Evolutionary conservation across 108 stramenopile species (phyloP).

Genomic region (Chaetoceros muelleri): DNA sequence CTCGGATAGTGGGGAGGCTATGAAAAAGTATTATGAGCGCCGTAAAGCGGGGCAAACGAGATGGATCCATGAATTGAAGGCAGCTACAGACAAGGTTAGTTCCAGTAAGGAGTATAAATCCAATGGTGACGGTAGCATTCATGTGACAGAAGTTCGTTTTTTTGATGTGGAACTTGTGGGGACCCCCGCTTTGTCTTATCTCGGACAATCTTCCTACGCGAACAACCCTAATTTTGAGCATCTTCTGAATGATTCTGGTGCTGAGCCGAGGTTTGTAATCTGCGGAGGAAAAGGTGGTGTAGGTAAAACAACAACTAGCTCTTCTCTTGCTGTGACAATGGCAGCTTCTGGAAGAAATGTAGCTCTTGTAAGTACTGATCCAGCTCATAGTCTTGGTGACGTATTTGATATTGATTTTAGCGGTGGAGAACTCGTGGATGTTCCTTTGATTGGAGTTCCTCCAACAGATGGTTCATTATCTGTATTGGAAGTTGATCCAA

Average conservation of each 20-base stretch:
- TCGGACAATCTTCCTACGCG: slow-evolving; percentile 43
- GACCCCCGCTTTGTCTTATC: slow-evolving; percentile 62
- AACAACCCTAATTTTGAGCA: slow-evolving; percentile 41
- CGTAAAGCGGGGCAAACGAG: slow-evolving; percentile 53
- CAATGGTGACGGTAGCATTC: slow-evolving; percentile 42
- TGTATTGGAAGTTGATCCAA: slow-evolving; percentile 80
- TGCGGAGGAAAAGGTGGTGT: slow-evolving; percentile 89
- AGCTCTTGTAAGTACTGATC: slow-evolving; percentile 88
- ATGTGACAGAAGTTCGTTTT: slow-evolving; percentile 60
- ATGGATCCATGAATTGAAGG: slow-evolving; percentile 59
- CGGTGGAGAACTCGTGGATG: slow-evolving; percentile 54
- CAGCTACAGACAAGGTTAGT: slow-evolving; percentile 54
- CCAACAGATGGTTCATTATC: slow-evolving; percentile 61
- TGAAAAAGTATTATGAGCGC: slow-evolving; percentile 59
- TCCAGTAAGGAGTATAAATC: slow-evolving; percentile 39
- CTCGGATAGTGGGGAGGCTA: slow-evolving; percentile 23
- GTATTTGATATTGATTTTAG: slow-evolving; percentile 69
- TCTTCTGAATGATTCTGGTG: slow-evolving; percentile 34
- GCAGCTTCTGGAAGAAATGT: slow-evolving; percentile 79
- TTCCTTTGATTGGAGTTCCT: slow-evolving; percentile 64
- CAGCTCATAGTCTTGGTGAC: slow-evolving; percentile 95
- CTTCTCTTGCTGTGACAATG: slow-evolving; percentile 79
- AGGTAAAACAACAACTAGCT: slow-evolving; percentile 82
- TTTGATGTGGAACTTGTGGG: slow-evolving; percentile 81
- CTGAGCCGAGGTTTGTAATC: slow-evolving; percentile 59